Percentiles rank a stretch among this genome's conserved stretches.
Conservation (phyloP, 2,329 filamentous ascomycete species). For the Botrytis aclada region DNA sequence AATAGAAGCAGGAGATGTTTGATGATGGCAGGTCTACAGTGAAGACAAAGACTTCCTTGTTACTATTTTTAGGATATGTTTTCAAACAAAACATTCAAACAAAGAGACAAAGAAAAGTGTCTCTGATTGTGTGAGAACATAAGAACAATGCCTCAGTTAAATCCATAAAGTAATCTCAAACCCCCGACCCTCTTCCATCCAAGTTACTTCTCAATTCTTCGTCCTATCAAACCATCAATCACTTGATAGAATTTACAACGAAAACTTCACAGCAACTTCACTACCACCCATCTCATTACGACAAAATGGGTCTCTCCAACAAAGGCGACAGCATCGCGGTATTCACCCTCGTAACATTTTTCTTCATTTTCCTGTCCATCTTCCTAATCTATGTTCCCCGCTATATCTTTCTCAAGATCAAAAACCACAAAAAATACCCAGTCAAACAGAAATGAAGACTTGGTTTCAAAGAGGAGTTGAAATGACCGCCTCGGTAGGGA, state of each 20-base stretch:
- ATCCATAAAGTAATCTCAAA: neutral
- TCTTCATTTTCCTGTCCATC: neutral
- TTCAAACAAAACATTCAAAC: neutral
- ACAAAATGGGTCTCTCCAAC: conserved; percentile 11
- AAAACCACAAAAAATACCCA: neutral
- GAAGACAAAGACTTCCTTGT: neutral
- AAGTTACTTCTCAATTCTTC: neutral
- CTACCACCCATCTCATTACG: neutral
- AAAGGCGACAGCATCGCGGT: neutral
- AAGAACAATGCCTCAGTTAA: neutral
- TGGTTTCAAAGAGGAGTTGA: conserved; percentile 1
- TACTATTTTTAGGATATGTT: neutral
- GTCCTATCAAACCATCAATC: neutral
- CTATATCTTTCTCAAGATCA: neutral
- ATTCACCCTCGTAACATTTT: neutral
- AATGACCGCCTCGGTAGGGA: neutral
- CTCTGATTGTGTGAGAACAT: neutral
- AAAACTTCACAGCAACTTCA: neutral
- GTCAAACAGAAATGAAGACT: neutral
- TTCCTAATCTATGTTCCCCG: conserved; percentile 3
- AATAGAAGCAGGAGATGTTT: neutral
- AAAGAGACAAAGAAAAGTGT: neutral
- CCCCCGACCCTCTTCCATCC: neutral
- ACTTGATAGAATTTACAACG: neutral
- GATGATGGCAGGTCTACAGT: too few species aligned